These are phyloP conservation scores for Acanthamoeba healyi DNA, from an alignment of 208 protist genomes.

Conservation along the genomic window DNA sequence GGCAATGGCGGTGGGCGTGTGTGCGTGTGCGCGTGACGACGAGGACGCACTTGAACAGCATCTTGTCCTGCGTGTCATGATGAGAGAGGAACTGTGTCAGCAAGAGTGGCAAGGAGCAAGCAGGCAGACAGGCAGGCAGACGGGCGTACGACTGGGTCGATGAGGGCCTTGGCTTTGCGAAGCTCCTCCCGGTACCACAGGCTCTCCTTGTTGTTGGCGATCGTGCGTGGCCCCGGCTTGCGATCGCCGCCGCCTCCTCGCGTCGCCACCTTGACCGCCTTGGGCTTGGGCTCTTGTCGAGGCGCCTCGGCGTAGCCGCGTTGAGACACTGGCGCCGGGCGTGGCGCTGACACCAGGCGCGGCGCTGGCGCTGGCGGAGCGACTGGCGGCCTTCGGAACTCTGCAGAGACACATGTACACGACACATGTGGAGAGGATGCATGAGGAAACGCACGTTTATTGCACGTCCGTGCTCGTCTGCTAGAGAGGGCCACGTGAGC, in stretches of 20 bases:
- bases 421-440: no score
- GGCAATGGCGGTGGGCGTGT: not conserved
- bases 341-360: no score
- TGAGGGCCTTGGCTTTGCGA: not conserved
- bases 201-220: constrained; percentile 23
- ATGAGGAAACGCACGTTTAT: no score
- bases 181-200: constrained; percentile 32
- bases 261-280: not conserved
- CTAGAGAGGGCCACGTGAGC: not conserved
- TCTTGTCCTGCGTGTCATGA: not conserved
- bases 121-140: not conserved
- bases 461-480: not conserved
- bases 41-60: constrained; percentile 7
- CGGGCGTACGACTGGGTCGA: constrained; percentile 1
- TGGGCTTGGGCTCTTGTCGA: no score
- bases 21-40: not conserved
- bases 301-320: no score
- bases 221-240: not conserved
- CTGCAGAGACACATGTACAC: no score
- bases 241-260: not conserved
- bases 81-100: no score
- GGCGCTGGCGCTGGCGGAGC: no score
- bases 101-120: no score
- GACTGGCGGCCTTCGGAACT: no score
- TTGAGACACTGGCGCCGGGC: no score